Evolutionary conservation across 73 alveolate species (phyloP).

Genomic region (Paramecium octaurelia): DNA sequence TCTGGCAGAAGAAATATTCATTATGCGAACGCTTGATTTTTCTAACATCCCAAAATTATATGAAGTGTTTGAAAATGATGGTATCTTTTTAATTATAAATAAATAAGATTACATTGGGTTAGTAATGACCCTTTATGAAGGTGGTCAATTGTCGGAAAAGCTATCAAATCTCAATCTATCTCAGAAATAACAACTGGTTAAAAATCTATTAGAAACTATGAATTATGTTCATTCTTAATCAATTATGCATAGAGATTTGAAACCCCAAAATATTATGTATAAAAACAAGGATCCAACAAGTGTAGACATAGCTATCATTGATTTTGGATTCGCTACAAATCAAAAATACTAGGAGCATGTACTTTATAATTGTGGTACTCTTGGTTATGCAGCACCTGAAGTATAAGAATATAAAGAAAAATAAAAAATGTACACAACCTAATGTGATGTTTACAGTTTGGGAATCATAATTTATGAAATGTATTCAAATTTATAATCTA

Average conservation of each 20-base stretch:
- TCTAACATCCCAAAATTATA: not conserved
- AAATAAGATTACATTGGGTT: not conserved
- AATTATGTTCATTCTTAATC: not conserved
- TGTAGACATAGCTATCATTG: not conserved
- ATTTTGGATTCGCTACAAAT: constrained; percentile 8
- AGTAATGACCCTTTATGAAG: not conserved
- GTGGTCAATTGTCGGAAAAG: not conserved
- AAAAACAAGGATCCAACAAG: not conserved
- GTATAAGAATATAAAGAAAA: constrained; percentile 39
- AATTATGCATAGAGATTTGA: constrained; percentile 6
- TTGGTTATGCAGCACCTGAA: constrained; percentile 77
- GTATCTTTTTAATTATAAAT: not conserved
- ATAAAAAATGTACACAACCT: not conserved
- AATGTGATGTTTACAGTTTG: not conserved
- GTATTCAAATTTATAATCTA: not conserved
- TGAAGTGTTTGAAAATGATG: not conserved
- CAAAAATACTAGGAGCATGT: not conserved
- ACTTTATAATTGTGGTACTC: constrained; percentile 71
- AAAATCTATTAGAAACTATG: not conserved
- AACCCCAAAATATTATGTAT: not conserved
- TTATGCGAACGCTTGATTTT: not conserved
- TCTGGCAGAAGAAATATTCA: not conserved
- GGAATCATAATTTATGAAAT: not conserved
- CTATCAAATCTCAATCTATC: not conserved
- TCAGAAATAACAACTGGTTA: not conserved